These are phyloP conservation scores for Oenanthe javanica DNA, from an alignment of 140 eudicot genomes.

Conservation along the genomic window DNA sequence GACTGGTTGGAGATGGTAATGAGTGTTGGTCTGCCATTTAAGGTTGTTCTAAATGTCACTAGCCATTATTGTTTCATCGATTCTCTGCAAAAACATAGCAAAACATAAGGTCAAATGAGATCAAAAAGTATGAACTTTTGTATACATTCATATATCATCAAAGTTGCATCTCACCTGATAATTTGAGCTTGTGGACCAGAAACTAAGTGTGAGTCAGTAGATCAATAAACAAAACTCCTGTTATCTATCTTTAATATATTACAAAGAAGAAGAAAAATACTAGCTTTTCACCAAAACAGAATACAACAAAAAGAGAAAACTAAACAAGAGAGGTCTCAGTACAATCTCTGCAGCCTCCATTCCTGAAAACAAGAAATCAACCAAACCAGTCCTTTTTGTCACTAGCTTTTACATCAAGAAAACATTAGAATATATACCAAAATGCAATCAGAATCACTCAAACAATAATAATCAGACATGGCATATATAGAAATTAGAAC, in stretches of 20 bases:
- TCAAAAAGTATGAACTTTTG: neutral
- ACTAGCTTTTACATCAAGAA: neutral
- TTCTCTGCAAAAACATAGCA: slow-evolving; percentile 17
- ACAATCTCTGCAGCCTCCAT: slow-evolving; percentile 47
- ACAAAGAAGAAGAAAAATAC: slow-evolving; percentile 7
- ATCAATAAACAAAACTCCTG: neutral
- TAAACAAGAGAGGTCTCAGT: neutral
- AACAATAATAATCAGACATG: neutral
- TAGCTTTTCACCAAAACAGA: slow-evolving; percentile 9
- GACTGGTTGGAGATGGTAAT: slow-evolving; percentile 25
- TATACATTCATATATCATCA: neutral
- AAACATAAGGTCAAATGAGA: neutral
- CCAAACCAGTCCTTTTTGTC: slow-evolving; percentile 1
- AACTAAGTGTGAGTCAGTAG: neutral
- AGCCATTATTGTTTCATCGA: slow-evolving; percentile 39
- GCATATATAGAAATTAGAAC: neutral
- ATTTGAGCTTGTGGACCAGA: neutral
- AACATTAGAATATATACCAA: slow-evolving; percentile 3
- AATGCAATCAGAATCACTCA: slow-evolving; percentile 1
- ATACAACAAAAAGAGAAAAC: slow-evolving; percentile 1
- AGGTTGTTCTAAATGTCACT: slow-evolving; percentile 53
- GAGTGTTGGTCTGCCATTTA: slow-evolving; percentile 59
- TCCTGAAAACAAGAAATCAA: slow-evolving; percentile 1
- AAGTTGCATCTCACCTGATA: neutral
- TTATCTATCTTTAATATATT: neutral